A percentile compares a stretch with the other conserved stretches of the same genome.
Conservation (phyloP, 768 basidiomycete species). For the Tylopilus sp. region DNA sequence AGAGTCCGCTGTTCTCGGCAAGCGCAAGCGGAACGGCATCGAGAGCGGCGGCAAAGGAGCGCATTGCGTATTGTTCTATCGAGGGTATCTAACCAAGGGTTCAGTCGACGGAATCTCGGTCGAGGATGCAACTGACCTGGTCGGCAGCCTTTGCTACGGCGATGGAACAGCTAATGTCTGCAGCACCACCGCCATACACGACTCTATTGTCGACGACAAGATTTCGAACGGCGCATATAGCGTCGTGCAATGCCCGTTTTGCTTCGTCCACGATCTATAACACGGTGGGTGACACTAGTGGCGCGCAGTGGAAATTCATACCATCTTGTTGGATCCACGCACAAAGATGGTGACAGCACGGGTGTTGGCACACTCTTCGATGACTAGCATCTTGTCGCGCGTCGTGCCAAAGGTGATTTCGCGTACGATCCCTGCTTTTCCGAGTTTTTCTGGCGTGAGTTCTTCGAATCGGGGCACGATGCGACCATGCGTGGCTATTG, state of each 20-base stretch:
- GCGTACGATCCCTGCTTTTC: conserved; percentile 88
- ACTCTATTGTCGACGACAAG: conserved; percentile 93
- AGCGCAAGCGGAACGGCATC: conserved; percentile 95
- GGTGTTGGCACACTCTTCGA: conserved; percentile 97
- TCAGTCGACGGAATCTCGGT: neutral
- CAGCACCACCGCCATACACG: conserved; percentile 97
- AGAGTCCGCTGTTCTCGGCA: conserved; percentile 95
- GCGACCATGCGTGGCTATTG: conserved; percentile 96
- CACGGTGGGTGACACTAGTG: neutral
- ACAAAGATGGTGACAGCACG: conserved; percentile 97
- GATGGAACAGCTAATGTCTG: conserved; percentile 93
- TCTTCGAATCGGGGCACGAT: conserved; percentile 99
- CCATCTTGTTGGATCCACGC: conserved; percentile 99
- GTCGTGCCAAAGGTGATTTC: conserved; percentile 97
- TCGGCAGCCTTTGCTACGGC: conserved; percentile 95
- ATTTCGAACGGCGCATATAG: conserved; percentile 95
- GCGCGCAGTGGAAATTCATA: conserved; percentile 29
- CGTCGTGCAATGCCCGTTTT: conserved; percentile 96
- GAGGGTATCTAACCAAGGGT: conserved; percentile 66
- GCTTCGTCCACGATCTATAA: conserved; percentile 96
- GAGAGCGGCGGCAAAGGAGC: conserved; percentile 94
- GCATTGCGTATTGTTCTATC: conserved; percentile 99
- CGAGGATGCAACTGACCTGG: conserved; percentile 50
- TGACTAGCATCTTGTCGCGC: conserved; percentile 98
- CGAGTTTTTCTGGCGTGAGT: conserved; percentile 85